A percentile compares a stretch with the other conserved stretches of the same genome.
Evolutionary conservation across 345 rosid genomes (phyloP).

Genomic region (Stellera chamaejasme): DNA sequence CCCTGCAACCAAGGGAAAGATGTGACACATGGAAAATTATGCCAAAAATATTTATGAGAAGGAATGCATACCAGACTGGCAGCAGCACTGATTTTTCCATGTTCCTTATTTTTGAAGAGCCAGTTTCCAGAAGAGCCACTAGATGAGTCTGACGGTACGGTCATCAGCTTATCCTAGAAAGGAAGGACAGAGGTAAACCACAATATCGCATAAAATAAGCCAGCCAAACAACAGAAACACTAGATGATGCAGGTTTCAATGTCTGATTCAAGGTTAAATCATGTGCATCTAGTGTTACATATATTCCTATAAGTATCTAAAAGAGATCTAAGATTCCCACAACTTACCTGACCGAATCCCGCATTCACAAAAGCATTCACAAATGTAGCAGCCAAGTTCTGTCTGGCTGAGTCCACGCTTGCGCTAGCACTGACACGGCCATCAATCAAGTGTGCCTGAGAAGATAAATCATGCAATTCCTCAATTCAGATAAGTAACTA

Average conservation of each 20-base stretch:
- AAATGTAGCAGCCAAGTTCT: conserved; percentile 92
- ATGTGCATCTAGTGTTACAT: too few species aligned
- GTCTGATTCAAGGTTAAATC: too few species aligned
- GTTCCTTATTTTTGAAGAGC: conserved; percentile 97
- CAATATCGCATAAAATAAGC: background rate
- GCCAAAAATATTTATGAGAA: background rate
- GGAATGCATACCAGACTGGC: conserved; percentile 72
- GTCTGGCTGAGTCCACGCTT: conserved; percentile 86
- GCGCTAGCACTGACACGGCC: conserved; percentile 75
- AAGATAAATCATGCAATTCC: conserved; percentile 3
- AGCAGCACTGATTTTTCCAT: conserved; percentile 89
- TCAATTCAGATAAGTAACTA: conserved; percentile 11
- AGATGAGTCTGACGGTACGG: conserved; percentile 63
- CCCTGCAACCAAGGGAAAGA: conserved; percentile 41
- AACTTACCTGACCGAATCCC: conserved; percentile 83
- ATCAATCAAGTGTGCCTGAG: conserved; percentile 93
- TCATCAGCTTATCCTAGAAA: conserved; percentile 87
- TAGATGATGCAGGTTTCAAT: too few species aligned
- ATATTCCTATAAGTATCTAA: background rate
- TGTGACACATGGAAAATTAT: background rate
- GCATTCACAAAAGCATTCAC: conserved; percentile 98
- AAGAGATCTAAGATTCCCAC: conserved; percentile 8
- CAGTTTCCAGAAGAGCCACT: conserved; percentile 64
- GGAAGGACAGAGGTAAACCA: conserved; percentile 12
- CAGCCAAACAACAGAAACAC: background rate